Base-by-base conservation (phyloP, 352 stramenopile species). In the Phytophthora pluvialis region DNA sequence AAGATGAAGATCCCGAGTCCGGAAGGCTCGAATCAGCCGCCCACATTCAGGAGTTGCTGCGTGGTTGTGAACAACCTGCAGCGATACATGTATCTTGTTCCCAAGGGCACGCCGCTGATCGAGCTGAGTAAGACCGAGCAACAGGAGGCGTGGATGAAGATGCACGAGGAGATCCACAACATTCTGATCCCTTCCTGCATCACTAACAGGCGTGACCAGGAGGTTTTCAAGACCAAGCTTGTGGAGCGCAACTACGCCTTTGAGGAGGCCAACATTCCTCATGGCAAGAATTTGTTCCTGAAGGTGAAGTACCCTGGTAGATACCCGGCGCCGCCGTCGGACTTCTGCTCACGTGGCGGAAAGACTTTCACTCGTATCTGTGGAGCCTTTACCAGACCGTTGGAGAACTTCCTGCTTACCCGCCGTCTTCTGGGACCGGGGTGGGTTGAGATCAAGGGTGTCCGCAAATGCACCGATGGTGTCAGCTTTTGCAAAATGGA, bases 381-480 rank as follows among this genome's bases (percentile, higher is more conserved):
- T 68, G 97, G 97, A 25, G 93, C 86, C 3, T 91, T 91, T 47
- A 97, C 97, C 12, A 88, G 90, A 1, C 91, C 90, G 6, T 77
- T 99, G 5, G 98, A 99, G 77, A 98, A 96, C 18, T 99, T 99
- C 70, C 72, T 99, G 16, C 70, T 99, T 38, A 98, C 98, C 59
- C 92, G 97, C 48, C 96, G 98, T 59, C 77, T 99, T 21, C 98
- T 99, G 74, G 98, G 98, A 21, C 98, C 98, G 4, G 94, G 97
- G 26, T 99, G 98, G 98, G 78, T 99, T 47, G 90, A 97, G 48
- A 95, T 99, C 61, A 90, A 92, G 50, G 83, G 93, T 51, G 90
- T 97, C n/a, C 63, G 80, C 40, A 78, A 86, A 32, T 82, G 81
- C 15, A 83, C 65, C 16, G 81, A 91, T 16, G 85, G 67, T 55